Evolutionary conservation across 2,329 filamentous ascomycete species (phyloP).

Genomic region (Penicillium polonicum): DNA sequence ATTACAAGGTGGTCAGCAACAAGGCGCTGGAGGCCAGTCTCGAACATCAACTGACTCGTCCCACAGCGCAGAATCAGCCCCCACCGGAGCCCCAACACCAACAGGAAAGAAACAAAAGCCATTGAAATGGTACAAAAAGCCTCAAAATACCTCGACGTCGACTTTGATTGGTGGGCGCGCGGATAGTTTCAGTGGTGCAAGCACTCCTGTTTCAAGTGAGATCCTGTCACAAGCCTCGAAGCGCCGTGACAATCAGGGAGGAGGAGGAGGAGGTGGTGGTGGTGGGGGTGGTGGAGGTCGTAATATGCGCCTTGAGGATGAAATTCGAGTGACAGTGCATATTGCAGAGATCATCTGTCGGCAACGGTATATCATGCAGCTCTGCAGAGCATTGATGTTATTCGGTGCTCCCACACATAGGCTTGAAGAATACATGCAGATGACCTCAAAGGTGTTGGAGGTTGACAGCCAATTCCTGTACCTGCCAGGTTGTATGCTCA

Average conservation of each 20-base stretch:
- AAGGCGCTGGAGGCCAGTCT: constrained; percentile 4
- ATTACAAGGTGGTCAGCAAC: constrained; percentile 14
- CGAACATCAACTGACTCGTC: constrained; percentile 13
- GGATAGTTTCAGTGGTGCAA: constrained; percentile 28
- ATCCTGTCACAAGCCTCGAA: constrained; percentile 29
- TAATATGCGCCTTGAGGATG: constrained; percentile 39
- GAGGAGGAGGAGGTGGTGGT: background rate
- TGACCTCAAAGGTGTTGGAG: constrained; percentile 79
- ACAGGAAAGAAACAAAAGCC: constrained; percentile 22
- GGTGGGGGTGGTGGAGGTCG: background rate
- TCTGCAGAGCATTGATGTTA: constrained; percentile 81
- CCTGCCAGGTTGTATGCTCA: constrained; percentile 59
- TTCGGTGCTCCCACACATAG: constrained; percentile 92
- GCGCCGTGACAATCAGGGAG: constrained; percentile 20
- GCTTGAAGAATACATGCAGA: constrained; percentile 82
- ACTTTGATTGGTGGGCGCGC: constrained; percentile 21
- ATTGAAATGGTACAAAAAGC: constrained; percentile 38
- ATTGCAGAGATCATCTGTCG: constrained; percentile 69
- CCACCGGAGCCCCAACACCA: constrained; percentile 4
- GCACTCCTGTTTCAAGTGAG: constrained; percentile 30
- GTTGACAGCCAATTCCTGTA: constrained; percentile 88
- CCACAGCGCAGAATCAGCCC: constrained; percentile 7
- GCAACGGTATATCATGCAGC: constrained; percentile 78
- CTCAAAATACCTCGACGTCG: constrained; percentile 25
- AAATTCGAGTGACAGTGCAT: constrained; percentile 59